A percentile compares a stretch with the other conserved stretches of the same genome.
phyloP scores from a whole-genome alignment of 2,329 filamentous ascomycete genomes.

The Amylocarpus encephaloides region DNA sequence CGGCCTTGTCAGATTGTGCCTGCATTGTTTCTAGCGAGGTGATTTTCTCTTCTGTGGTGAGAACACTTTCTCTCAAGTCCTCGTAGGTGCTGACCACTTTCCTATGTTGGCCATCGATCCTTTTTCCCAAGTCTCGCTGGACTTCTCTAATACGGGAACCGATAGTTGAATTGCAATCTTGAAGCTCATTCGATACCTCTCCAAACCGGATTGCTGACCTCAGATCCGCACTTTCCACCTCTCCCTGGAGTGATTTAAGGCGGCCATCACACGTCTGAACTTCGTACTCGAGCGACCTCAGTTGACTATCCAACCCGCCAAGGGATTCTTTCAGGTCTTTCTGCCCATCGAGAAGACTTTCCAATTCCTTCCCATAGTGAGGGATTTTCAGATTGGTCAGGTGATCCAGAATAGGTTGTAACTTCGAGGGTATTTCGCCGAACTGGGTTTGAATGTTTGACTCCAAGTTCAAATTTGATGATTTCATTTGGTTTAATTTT shows the following conservation, averaged over 20 bases:
- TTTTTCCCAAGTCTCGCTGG: conserved; percentile 20
- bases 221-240: conserved; percentile 18
- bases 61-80: conserved; percentile 16
- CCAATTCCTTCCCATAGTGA: conserved; percentile 14
- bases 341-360: conserved; percentile 10
- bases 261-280: conserved; percentile 15
- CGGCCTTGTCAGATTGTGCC: conserved; percentile 12
- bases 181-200: conserved; percentile 23
- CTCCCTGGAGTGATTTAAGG: conserved; percentile 14
- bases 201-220: conserved; percentile 22
- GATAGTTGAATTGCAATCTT: conserved; percentile 20
- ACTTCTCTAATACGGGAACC: conserved; percentile 17
- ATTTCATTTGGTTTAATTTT: conserved; percentile 20
- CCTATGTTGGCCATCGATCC: conserved; percentile 19
- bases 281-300: background rate
- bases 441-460: conserved; percentile 15
- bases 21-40: conserved; percentile 12
- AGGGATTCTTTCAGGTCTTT: conserved; percentile 11
- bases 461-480: conserved; percentile 20
- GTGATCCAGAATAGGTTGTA: conserved; percentile 18
- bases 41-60: conserved; percentile 13
- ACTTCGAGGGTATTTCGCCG: conserved; percentile 9
- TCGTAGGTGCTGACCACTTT: conserved; percentile 17
- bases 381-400: conserved; percentile 15
- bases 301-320: conserved; percentile 10